Conservation (phyloP, 192 early-diverging fungal genomes). For the Coemansia sp. region DNA sequence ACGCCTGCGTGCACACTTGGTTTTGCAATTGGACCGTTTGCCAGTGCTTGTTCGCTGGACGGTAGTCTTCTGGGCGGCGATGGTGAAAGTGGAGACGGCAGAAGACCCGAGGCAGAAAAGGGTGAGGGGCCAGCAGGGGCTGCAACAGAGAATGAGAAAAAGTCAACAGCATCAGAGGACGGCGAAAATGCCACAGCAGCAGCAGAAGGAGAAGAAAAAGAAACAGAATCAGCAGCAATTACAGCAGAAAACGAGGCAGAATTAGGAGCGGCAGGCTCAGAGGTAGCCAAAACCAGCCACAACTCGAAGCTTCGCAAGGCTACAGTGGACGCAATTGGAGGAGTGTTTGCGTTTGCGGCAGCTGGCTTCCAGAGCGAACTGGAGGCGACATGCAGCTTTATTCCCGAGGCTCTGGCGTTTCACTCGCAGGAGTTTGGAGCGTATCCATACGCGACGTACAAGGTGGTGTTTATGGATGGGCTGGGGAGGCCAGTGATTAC, state of each 20-base stretch:
- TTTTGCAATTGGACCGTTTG: slow-evolving; percentile 71
- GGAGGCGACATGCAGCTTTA: slow-evolving; percentile 61
- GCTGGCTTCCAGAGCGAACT: slow-evolving; percentile 65
- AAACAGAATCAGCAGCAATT: background rate
- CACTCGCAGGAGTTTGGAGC: slow-evolving; percentile 84
- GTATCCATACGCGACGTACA: slow-evolving; percentile 82
- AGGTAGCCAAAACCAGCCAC: slow-evolving; percentile 22
- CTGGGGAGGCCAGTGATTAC: slow-evolving; percentile 63
- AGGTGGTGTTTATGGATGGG: slow-evolving; percentile 87
- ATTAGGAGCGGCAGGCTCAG: slow-evolving; percentile 5
- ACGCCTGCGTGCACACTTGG: slow-evolving; percentile 71
- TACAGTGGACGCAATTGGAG: slow-evolving; percentile 53
- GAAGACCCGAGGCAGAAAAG: background rate
- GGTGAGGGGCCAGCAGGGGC: background rate
- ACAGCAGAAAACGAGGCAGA: background rate
- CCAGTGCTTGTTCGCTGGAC: slow-evolving; percentile 42
- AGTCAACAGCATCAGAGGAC: background rate
- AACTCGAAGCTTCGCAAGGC: slow-evolving; percentile 21
- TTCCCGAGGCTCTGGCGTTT: slow-evolving; percentile 68
- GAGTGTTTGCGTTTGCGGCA: slow-evolving; percentile 70
- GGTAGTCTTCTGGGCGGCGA: slow-evolving; percentile 24
- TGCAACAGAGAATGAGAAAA: background rate
- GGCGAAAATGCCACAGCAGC: background rate
- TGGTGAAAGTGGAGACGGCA: background rate
- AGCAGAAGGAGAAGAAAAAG: background rate